These are phyloP conservation scores for Calonectria pseudoturangicola DNA, from an alignment of 2,329 filamentous ascomycete species.

Conservation along the genomic window DNA sequence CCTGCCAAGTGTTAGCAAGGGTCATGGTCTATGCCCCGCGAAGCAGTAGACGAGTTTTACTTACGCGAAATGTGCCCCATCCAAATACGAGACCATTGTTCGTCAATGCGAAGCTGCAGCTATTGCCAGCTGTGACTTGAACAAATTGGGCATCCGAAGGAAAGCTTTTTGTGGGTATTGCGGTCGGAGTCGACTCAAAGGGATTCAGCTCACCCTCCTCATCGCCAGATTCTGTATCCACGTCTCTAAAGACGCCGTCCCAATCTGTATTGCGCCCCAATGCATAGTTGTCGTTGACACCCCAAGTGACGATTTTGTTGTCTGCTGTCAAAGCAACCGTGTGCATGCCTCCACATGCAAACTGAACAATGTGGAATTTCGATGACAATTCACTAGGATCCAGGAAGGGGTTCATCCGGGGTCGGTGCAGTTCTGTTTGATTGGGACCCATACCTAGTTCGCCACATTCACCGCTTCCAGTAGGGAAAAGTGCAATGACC, in stretches of 20 bases:
- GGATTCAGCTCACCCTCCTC: constrained; percentile 76
- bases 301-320: constrained; percentile 87
- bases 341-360: constrained; percentile 86
- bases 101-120: constrained; percentile 82
- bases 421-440: constrained; percentile 7
- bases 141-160: constrained; percentile 70
- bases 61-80: constrained; percentile 84
- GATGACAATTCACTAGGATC: constrained; percentile 40
- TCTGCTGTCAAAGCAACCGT: constrained; percentile 82
- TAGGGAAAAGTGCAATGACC: constrained; percentile 31
- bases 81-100: constrained; percentile 81
- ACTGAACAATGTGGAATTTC: constrained; percentile 70
- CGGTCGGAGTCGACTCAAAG: constrained; percentile 77
- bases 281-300: constrained; percentile 86
- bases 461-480: constrained; percentile 35
- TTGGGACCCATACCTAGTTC: constrained; percentile 42
- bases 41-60: constrained; percentile 46
- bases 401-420: constrained; percentile 45
- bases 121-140: constrained; percentile 80
- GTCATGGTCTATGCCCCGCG: neutral
- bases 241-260: constrained; percentile 73
- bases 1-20: neutral
- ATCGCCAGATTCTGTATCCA: constrained; percentile 62
- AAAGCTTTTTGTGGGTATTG: constrained; percentile 73
- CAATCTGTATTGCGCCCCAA: constrained; percentile 81